Evolutionary conservation across 257 asterid species (phyloP).

Genomic region (Penstemon eatonii): DNA sequence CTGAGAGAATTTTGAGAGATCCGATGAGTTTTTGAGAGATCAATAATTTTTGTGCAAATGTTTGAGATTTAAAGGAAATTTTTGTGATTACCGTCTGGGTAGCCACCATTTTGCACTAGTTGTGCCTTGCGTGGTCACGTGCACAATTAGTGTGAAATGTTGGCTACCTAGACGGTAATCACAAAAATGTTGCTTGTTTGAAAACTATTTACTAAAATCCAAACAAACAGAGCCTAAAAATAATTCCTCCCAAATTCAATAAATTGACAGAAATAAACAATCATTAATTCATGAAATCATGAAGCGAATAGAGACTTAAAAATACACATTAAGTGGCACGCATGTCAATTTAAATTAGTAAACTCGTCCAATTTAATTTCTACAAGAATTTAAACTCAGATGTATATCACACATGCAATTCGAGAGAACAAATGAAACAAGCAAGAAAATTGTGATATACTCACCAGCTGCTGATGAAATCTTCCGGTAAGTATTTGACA

Average conservation of each 20-base stretch:
- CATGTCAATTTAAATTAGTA: not conserved
- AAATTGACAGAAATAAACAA: not conserved
- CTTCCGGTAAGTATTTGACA: constrained; percentile 35
- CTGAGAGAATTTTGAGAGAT: no score
- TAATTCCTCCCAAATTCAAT: not conserved
- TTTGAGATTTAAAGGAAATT: no score
- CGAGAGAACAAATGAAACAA: not conserved
- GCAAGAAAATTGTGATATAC: not conserved
- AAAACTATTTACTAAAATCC: not conserved
- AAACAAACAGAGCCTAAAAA: not conserved
- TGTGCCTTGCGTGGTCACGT: no score
- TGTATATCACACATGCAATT: not conserved
- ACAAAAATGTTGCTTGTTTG: no score
- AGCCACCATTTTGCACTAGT: no score
- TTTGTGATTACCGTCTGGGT: no score
- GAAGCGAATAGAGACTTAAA: not conserved
- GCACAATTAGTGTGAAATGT: no score
- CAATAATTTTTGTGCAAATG: no score
- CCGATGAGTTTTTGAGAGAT: no score
- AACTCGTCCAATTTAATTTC: not conserved
- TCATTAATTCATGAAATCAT: not conserved
- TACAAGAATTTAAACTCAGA: not conserved
- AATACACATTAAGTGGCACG: not conserved
- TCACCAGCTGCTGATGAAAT: constrained; percentile 36
- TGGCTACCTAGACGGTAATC: not conserved